These are phyloP conservation scores for Zygoascus tannicola DNA, from an alignment of 805 yeast genomes.

Conservation along the genomic window DNA sequence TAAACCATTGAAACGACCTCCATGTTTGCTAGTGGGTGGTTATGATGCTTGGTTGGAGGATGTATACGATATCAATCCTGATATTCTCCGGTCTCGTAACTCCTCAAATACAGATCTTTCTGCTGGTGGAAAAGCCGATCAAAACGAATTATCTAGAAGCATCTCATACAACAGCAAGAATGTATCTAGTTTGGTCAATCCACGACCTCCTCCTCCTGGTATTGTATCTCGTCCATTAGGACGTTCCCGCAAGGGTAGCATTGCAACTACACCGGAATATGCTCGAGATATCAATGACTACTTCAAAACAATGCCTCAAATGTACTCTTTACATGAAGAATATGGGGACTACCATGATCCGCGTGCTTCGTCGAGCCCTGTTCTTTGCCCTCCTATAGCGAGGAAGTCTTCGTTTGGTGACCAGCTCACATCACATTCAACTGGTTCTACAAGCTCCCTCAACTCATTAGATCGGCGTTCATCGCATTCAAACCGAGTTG, in stretches of 20 bases:
- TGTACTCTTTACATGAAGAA: slow-evolving; percentile 8
- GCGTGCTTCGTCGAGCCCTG: not conserved
- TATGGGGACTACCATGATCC: not conserved
- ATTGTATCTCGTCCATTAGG: slow-evolving; percentile 14
- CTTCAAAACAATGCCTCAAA: slow-evolving; percentile 16
- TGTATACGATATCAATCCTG: slow-evolving; percentile 10
- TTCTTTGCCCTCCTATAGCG: not conserved
- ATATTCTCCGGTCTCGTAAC: not conserved
- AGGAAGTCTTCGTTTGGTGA: not conserved
- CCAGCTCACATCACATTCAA: not conserved
- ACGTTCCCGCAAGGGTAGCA: slow-evolving; percentile 13
- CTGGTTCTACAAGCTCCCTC: not conserved
- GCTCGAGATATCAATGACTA: slow-evolving; percentile 27
- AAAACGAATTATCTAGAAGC: not conserved
- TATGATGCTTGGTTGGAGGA: slow-evolving; percentile 35
- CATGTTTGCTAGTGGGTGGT: slow-evolving; percentile 49
- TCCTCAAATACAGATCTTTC: not conserved
- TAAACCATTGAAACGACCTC: slow-evolving; percentile 33
- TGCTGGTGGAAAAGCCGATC: not conserved
- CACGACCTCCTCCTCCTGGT: slow-evolving; percentile 9
- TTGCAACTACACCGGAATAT: slow-evolving; percentile 13
- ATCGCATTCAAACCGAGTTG: no score
- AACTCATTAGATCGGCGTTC: not conserved
- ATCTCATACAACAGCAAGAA: slow-evolving; percentile 1
- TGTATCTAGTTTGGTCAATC: slow-evolving; percentile 1